Evolutionary conservation across 805 yeast species (phyloP).

Genomic region (Myxozyma mucilagina): DNA sequence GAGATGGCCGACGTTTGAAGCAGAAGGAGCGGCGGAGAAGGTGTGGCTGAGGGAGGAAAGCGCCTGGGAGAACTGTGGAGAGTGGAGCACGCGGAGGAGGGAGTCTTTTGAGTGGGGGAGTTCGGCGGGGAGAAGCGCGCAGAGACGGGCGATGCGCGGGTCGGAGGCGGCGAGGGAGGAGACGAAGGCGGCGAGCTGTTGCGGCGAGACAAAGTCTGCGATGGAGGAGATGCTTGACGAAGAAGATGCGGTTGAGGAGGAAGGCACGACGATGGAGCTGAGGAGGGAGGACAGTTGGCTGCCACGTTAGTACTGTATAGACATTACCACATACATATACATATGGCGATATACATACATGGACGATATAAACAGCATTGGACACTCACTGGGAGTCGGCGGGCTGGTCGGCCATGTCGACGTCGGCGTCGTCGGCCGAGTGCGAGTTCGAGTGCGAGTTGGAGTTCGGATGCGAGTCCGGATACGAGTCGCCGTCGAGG

Average conservation of each 20-base stretch:
- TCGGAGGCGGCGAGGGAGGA: constrained; percentile 20
- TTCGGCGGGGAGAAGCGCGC: constrained; percentile 48
- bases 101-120: constrained; percentile 44
- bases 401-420: constrained; percentile 27
- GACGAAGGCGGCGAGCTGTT: constrained; percentile 16
- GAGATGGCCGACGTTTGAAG: constrained; percentile 46
- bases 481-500: too few species aligned
- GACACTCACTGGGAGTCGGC: constrained; percentile 22
- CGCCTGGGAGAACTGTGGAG: constrained; percentile 52
- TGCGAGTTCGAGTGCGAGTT: too few species aligned
- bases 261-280: constrained; percentile 26
- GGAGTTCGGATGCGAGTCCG: too few species aligned
- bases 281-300: constrained; percentile 18
- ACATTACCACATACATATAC: too few species aligned
- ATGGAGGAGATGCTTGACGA: constrained; percentile 11
- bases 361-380: too few species aligned
- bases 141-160: constrained; percentile 44
- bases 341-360: too few species aligned
- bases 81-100: constrained; percentile 48
- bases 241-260: not conserved
- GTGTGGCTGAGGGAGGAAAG: constrained; percentile 47
- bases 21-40: constrained; percentile 46
- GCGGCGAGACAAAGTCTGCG: constrained; percentile 14
- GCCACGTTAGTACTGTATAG: too few species aligned
- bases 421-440: too few species aligned